Conservation (phyloP, 306 rosid genomes). For the Oxytropis ochrocephala region DNA sequence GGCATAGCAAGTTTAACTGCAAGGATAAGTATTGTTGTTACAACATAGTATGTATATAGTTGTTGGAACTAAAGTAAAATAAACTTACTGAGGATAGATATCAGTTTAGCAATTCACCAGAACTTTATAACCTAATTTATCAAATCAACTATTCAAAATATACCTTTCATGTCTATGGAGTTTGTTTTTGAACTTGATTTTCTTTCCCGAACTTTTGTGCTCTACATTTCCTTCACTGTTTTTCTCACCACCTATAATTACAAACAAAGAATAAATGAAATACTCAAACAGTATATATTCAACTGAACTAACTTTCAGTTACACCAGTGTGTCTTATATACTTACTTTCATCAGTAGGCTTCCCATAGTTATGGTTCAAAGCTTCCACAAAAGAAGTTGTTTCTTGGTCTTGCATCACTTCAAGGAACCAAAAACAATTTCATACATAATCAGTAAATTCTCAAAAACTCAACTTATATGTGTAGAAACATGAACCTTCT, state of each 20-base stretch:
- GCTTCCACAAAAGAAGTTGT: conserved; percentile 52
- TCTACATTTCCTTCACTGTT: conserved; percentile 25
- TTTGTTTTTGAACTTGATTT: conserved; percentile 43
- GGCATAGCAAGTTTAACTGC: conserved; percentile 46
- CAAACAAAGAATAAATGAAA: conserved; percentile 5
- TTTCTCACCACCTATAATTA: conserved; percentile 32
- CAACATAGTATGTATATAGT: too few species aligned
- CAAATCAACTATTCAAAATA: background rate
- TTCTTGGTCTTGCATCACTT: conserved; percentile 65
- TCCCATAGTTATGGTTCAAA: conserved; percentile 54
- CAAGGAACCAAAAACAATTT: conserved; percentile 16
- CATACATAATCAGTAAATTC: background rate
- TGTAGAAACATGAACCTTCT: background rate
- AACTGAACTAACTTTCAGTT: too few species aligned
- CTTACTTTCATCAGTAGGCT: conserved; percentile 51
- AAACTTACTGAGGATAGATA: background rate
- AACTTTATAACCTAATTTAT: background rate
- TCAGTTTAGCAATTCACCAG: background rate
- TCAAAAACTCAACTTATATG: conserved; percentile 9
- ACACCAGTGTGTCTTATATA: too few species aligned
- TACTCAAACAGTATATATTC: background rate
- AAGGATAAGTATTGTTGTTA: conserved; percentile 23
- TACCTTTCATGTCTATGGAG: conserved; percentile 25
- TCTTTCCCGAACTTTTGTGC: conserved; percentile 34
- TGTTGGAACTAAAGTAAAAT: background rate